Base-by-base conservation (phyloP, 345 rosid genomes). In the Syzygium oleosum region DNA sequence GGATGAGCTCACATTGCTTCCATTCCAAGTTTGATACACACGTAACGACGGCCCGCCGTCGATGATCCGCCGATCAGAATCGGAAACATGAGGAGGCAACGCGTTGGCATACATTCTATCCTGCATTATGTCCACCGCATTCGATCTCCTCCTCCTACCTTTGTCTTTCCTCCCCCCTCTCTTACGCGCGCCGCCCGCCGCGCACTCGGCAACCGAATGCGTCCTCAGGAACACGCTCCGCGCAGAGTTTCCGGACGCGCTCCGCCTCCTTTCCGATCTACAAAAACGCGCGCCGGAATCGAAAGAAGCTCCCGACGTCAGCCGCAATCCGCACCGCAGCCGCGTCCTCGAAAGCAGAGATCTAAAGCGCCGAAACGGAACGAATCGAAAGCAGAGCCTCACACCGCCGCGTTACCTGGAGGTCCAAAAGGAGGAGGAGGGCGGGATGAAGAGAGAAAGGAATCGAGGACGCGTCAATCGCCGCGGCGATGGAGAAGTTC, bases 21-120 rank as follows among this genome's bases (percentile, higher is more conserved):
- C 98, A 90, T 89, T 93, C 97, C 96, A 95, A 85, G 89, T 91
- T 92, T 95, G 95, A 90, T 95, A 95, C 63, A 90, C 88, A 23
- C 94, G 94, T 55, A 91, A 88, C 14, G 89, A 68, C 11, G 92
- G 85, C 83, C 52, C 83, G 59, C 87, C 51, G 58, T 79, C 91
- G 78, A 92, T 87, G 90, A 90, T 90, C 38, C 87, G 89, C 51
- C 91, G 86, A 87, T 91, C 89, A 84, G 92, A 92, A 59, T 90
- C 91, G 78, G 96, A 90, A 73, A 89, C 88, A 85, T 92, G 93
- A 29, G 87, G 88, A 25, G 92, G 92, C 90, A 85, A 49, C 31
- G 91, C 85, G 87, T 88, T 43, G 52, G 84, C 38, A 84, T 91
- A 87, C 92, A 89, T 78, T 85, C 54, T 87, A 53, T 46, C 51